phyloP scores from a whole-genome alignment of 2,329 filamentous ascomycete genomes.

The Macrophomina phaseolina region DNA sequence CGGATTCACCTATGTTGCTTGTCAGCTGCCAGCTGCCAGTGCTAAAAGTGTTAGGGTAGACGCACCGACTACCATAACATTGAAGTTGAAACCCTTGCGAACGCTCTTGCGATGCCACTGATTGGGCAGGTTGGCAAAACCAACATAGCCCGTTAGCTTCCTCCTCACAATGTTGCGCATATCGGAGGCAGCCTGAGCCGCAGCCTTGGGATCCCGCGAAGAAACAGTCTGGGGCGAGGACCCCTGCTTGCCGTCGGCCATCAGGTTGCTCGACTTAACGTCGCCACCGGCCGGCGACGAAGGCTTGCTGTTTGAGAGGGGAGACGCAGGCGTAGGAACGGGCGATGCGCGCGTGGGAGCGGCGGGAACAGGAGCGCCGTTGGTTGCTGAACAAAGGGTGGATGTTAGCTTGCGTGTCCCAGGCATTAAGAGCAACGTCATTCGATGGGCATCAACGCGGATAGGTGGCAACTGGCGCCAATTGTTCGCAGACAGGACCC shows the following conservation, averaged over 20 bases:
- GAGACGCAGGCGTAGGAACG: slow-evolving; percentile 47
- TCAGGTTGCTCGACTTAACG: slow-evolving; percentile 64
- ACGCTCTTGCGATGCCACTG: slow-evolving; percentile 99
- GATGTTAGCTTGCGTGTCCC: slow-evolving; percentile 26
- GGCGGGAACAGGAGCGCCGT: slow-evolving; percentile 51
- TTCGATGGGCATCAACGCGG: slow-evolving; percentile 19
- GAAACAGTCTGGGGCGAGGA: slow-evolving; percentile 64
- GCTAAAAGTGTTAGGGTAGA: slow-evolving; percentile 2
- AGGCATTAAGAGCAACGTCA: neutral
- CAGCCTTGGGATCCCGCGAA: slow-evolving; percentile 68
- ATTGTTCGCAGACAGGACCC: neutral
- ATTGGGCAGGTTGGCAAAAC: slow-evolving; percentile 98
- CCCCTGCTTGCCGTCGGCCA: slow-evolving; percentile 55
- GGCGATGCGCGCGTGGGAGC: slow-evolving; percentile 51
- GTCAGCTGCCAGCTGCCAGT: slow-evolving; percentile 1
- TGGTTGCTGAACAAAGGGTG: slow-evolving; percentile 47
- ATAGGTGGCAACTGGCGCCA: slow-evolving; percentile 14
- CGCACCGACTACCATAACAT: slow-evolving; percentile 99
- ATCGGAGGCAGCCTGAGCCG: slow-evolving; percentile 55
- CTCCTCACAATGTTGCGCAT: slow-evolving; percentile 96
- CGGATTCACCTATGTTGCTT: slow-evolving; percentile 81
- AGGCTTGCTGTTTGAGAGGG: slow-evolving; percentile 57
- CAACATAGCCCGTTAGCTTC: slow-evolving; percentile 98
- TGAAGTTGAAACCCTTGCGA: slow-evolving; percentile 99
- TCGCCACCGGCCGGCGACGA: slow-evolving; percentile 52